Conservation (phyloP, 345 rosid species). For the Eutrema heterophyllum region DNA sequence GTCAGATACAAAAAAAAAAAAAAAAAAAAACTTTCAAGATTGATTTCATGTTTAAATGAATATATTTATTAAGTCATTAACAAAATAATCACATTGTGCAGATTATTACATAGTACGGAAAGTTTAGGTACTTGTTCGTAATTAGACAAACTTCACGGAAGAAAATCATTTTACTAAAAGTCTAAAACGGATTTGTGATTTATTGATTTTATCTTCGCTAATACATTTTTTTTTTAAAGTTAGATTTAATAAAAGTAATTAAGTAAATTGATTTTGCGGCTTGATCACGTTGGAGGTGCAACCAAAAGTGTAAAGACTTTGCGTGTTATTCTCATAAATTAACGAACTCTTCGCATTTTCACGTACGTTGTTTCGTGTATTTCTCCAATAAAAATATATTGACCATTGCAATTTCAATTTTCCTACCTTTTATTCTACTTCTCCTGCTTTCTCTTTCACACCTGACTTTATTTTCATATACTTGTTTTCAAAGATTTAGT, state of each 20-base stretch:
- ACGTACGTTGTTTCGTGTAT: conserved; percentile 12
- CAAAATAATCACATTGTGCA: not conserved
- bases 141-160: not conserved
- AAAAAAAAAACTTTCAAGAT: not conserved
- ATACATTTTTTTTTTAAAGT: not conserved
- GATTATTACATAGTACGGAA: not conserved
- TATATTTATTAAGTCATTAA: not conserved
- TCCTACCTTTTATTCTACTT: not conserved
- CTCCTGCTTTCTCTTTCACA: conserved; percentile 17
- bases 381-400: not conserved
- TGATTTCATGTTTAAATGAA: not conserved
- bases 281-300: conserved; percentile 13
- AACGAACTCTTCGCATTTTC: conserved; percentile 21
- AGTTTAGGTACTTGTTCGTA: not conserved
- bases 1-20: not conserved
- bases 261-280: conserved; percentile 6
- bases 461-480: not conserved
- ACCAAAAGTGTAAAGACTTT: conserved; percentile 22
- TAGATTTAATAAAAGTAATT: not conserved
- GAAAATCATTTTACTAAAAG: not conserved
- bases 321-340: conserved; percentile 20
- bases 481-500: not conserved
- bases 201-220: not conserved
- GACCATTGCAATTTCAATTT: not conserved
- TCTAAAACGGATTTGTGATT: not conserved